Evolutionary conservation across 1,284 basidiomycete species (phyloP).

Genomic region (Trichosporon inkin): DNA sequence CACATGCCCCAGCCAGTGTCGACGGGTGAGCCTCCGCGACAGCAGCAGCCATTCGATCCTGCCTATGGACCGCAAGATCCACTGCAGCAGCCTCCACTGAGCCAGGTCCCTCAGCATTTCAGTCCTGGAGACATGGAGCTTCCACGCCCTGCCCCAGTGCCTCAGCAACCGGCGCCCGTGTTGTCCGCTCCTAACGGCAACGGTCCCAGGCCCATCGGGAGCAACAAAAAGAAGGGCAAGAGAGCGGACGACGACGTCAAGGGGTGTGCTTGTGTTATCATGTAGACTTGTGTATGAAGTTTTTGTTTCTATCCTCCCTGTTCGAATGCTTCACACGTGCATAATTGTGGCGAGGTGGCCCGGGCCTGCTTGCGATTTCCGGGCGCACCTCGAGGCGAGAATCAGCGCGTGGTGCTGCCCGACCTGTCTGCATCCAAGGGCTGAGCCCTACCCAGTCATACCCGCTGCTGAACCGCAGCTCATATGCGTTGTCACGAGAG

Average conservation of each 20-base stretch:
- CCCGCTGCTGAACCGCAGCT: too few relatives aligned
- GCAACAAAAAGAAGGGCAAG: constrained; percentile 9
- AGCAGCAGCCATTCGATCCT: neutral
- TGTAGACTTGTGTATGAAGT: constrained; percentile 14
- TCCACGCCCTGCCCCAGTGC: neutral
- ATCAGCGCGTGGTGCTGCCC: too few relatives aligned
- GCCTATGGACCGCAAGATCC: neutral
- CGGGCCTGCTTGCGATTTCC: too few relatives aligned
- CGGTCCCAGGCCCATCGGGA: neutral
- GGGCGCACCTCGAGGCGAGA: too few relatives aligned
- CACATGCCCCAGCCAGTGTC: neutral
- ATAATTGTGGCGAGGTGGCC: neutral
- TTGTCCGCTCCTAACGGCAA: neutral
- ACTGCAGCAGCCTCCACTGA: neutral
- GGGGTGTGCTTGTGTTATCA: constrained; percentile 21
- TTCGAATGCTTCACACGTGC: neutral
- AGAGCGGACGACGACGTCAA: constrained; percentile 20
- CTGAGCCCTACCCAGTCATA: too few relatives aligned
- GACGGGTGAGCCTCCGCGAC: neutral
- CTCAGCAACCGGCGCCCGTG: neutral
- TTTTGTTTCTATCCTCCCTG: neutral
- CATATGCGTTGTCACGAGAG: too few relatives aligned
- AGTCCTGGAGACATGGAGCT: constrained; percentile 3
- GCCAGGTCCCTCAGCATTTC: neutral
- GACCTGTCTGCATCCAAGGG: too few relatives aligned